Percentiles rank a stretch among this genome's conserved stretches.
Evolutionary conservation across 2,329 filamentous ascomycete genomes (phyloP).

Genomic region (Penicillium griseofulvum): DNA sequence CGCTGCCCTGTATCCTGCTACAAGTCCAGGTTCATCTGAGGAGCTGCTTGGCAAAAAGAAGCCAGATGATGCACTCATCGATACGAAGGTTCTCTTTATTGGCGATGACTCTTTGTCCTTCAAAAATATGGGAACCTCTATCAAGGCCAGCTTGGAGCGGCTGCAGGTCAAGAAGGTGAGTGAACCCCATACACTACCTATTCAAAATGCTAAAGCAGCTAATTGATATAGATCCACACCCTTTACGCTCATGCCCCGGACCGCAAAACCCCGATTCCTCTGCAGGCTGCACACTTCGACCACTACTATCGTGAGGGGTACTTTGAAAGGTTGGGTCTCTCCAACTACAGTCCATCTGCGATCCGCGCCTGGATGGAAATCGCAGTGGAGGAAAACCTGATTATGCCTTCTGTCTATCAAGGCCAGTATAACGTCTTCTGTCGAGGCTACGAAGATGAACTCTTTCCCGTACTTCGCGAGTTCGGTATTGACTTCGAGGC

Average conservation of each 20-base stretch:
- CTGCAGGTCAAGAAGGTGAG: not conserved
- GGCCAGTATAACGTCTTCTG: constrained; percentile 7
- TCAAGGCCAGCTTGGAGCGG: not conserved
- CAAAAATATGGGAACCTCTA: not conserved
- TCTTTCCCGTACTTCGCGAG: not conserved
- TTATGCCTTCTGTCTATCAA: constrained; percentile 1
- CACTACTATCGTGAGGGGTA: not conserved
- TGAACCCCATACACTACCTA: accelerated
- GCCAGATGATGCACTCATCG: not conserved
- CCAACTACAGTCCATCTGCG: constrained; percentile 2
- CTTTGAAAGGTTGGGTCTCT: not conserved
- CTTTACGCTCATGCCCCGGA: constrained; percentile 4
- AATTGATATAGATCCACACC: not conserved
- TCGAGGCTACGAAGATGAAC: constrained; percentile 3
- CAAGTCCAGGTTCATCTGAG: constrained; percentile 1
- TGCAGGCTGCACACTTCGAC: constrained; percentile 4
- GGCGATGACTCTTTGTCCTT: not conserved
- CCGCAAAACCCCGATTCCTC: not conserved
- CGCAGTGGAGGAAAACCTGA: not conserved
- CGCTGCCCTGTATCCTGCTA: constrained; percentile 3
- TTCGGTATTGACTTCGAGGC: not conserved
- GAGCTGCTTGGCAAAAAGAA: not conserved
- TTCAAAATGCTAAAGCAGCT: not conserved
- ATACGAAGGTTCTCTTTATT: constrained; percentile 1
- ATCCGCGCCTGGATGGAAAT: constrained; percentile 2